phyloP scores from a whole-genome alignment of 2,329 filamentous ascomycete species.

The Calonectria honghensis region DNA sequence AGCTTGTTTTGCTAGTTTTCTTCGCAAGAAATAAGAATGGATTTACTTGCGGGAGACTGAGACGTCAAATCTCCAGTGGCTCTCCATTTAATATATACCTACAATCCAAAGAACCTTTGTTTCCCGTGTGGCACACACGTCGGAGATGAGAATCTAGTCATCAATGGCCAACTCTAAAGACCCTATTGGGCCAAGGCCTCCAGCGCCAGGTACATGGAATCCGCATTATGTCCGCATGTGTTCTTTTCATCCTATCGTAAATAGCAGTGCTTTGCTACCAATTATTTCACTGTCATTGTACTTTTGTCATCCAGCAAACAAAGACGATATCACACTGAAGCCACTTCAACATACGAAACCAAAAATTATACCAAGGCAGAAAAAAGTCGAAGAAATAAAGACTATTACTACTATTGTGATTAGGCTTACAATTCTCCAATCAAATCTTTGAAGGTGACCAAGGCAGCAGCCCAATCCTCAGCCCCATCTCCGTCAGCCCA shows the following conservation, averaged over 20 bases:
- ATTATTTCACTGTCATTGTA: background rate
- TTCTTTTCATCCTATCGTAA: background rate
- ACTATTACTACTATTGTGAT: background rate
- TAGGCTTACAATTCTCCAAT: constrained; percentile 51
- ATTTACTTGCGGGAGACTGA: background rate
- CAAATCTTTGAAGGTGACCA: constrained; percentile 67
- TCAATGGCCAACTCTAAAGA: background rate
- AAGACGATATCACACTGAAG: background rate
- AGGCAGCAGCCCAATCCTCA: constrained; percentile 68
- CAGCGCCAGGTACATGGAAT: too few relatives aligned
- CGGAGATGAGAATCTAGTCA: background rate
- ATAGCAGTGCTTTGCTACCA: background rate
- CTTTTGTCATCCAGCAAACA: background rate
- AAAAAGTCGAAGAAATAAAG: background rate
- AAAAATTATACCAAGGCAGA: background rate
- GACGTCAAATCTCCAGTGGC: background rate
- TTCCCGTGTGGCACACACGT: background rate
- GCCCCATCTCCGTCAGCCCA: constrained; percentile 67
- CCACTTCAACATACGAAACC: background rate
- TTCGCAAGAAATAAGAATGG: background rate
- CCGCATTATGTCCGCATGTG: background rate
- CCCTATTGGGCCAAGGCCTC: background rate
- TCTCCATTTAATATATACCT: too few relatives aligned
- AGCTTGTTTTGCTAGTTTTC: background rate
- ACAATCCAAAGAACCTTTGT: background rate